phyloP scores from a whole-genome alignment of 2,329 filamentous ascomycete genomes.

The Coniochaeta sp. region DNA sequence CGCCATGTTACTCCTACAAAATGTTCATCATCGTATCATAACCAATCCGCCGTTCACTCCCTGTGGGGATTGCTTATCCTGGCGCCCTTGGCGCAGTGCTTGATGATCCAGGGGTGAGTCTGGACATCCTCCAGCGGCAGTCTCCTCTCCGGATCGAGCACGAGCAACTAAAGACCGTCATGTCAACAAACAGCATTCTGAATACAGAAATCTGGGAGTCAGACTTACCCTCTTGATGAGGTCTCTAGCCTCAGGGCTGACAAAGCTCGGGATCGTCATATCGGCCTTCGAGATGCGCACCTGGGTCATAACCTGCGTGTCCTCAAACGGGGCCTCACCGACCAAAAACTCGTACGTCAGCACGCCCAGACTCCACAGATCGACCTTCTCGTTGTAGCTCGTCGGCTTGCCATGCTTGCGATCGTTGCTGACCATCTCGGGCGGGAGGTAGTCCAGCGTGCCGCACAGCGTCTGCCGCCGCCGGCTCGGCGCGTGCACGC shows the following conservation, averaged over 20 bases:
- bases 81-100: slow-evolving; percentile 74
- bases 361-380: slow-evolving; percentile 92
- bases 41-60: background rate
- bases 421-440: slow-evolving; percentile 86
- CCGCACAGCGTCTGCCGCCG: slow-evolving; percentile 92
- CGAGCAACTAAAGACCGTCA: slow-evolving; percentile 57
- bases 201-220: slow-evolving; percentile 15
- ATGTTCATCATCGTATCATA: background rate
- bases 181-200: slow-evolving; percentile 9
- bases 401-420: slow-evolving; percentile 56
- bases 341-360: slow-evolving; percentile 95
- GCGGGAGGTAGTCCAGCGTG: slow-evolving; percentile 92
- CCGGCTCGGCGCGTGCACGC: slow-evolving; percentile 93
- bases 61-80: slow-evolving; percentile 41
- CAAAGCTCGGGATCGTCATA: slow-evolving; percentile 86
- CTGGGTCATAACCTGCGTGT: slow-evolving; percentile 91
- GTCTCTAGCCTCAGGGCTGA: slow-evolving; percentile 84
- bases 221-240: slow-evolving; percentile 75
- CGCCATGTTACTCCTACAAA: slow-evolving; percentile 1
- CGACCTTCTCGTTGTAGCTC: slow-evolving; percentile 91
- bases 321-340: slow-evolving; percentile 94
- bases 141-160: slow-evolving; percentile 88
- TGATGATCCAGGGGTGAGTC: slow-evolving; percentile 91
- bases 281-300: slow-evolving; percentile 81
- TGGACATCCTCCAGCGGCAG: slow-evolving; percentile 85